Base-by-base conservation (phyloP, 129 eudicot genomes). In the Chrysanthemum seticuspe region DNA sequence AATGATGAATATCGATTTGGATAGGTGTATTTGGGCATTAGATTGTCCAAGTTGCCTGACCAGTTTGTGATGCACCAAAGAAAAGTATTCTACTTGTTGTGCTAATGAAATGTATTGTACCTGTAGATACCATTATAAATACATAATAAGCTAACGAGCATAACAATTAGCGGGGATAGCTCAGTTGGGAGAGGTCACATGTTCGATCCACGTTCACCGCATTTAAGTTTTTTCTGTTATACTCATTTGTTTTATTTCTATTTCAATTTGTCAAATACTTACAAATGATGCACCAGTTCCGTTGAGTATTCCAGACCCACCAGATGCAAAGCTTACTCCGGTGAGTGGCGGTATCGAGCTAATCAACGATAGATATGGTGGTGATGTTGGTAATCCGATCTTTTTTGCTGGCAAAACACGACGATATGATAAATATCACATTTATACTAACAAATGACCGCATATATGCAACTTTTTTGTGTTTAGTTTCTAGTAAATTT, bases 121-220 rank as follows among this genome's bases (percentile, higher is more conserved):
- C 21, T 21, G 21, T 21, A 21, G 21, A 21, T 21, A 21, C 21
- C 21, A 21, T 21, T 21, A 21, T 21, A 21, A 21, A 21, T 21
- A 21, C 21, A 21, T 21, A 2, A 19, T 0, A 40, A 14, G 10
- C 21, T 54, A 75, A 2, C 0, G 0, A 1, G 0, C 0, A 0
- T 6, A 51, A 0, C 5, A 74, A 23, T 0, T 1, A 6, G 92
- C 93, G 91, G 93, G 91, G 95, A 91, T 87, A 85, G 95, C 97
- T 87, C 92, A 88, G 97, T 88, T 91, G 96, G 93, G 93, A 87
- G 93, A 88, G 96, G 92, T 86, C 97, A 74, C 85, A 92, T 88
- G 92, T 86, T 88, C 89, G 95, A 88, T 85, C 97, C 89, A 87
- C 96, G 85, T 75, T 87, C 96, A 87, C 91, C 91, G 96, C 96